Evolutionary conservation across 768 basidiomycete species (phyloP).

Genomic region (Tulasnella sp.): DNA sequence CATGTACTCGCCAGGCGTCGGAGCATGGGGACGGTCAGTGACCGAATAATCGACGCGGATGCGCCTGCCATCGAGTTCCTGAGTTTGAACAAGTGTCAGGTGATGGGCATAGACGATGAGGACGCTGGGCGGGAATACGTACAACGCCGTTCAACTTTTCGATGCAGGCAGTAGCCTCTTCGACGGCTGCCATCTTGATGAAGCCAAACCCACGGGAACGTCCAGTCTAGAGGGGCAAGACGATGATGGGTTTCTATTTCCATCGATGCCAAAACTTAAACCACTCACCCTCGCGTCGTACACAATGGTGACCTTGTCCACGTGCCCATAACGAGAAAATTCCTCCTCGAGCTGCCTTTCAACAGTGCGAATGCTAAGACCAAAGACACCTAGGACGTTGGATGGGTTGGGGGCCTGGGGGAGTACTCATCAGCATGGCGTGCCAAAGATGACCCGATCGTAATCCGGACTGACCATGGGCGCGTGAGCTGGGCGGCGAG

Average conservation of each 20-base stretch:
- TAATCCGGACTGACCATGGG: constrained; percentile 56
- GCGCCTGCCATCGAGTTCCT: constrained; percentile 93
- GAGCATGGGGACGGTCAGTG: constrained; percentile 88
- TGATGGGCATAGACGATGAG: neutral
- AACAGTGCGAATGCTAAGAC: constrained; percentile 90
- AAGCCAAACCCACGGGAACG: constrained; percentile 98
- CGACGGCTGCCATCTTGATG: constrained; percentile 85
- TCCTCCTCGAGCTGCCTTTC: constrained; percentile 95
- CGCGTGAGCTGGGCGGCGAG: constrained; percentile 66
- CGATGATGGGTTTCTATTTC: neutral
- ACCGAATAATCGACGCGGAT: constrained; percentile 97
- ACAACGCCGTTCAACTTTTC: constrained; percentile 89
- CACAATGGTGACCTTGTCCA: constrained; percentile 94
- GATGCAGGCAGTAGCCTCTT: constrained; percentile 85
- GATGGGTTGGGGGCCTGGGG: constrained; percentile 78
- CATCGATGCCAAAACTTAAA: neutral
- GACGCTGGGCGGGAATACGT: constrained; percentile 38
- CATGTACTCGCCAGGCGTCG: constrained; percentile 98
- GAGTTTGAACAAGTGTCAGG: neutral
- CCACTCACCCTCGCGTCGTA: constrained; percentile 88
- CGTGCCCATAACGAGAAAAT: constrained; percentile 81
- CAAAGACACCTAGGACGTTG: constrained; percentile 93
- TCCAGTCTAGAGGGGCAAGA: constrained; percentile 56
- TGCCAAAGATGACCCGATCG: constrained; percentile 6
- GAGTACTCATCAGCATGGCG: constrained; percentile 35